These are phyloP conservation scores for Xylaria telfairii DNA, from an alignment of 495 filamentous ascomycete genomes.

Conservation along the genomic window DNA sequence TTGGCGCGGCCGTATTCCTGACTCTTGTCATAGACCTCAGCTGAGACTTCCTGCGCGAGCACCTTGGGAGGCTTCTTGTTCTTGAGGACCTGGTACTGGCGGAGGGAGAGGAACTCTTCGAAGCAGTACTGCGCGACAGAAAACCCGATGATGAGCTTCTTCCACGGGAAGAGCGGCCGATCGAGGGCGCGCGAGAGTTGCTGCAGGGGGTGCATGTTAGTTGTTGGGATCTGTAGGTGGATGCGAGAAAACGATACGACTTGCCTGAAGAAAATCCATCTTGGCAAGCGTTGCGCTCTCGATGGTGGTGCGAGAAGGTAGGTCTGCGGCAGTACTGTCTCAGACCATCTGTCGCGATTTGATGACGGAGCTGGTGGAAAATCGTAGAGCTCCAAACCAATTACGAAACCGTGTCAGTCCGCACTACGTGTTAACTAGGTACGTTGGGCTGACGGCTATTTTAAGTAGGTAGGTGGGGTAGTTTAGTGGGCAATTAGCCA, in stretches of 20 bases:
- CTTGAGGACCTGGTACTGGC: constrained; percentile 85
- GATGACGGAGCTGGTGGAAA: constrained; percentile 11
- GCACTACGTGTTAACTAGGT: neutral
- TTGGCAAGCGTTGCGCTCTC: constrained; percentile 27
- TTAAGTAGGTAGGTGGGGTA: neutral
- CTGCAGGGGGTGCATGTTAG: constrained; percentile 51
- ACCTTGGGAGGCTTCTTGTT: constrained; percentile 81
- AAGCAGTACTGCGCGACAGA: constrained; percentile 86
- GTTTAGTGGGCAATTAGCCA: neutral
- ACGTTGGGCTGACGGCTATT: neutral
- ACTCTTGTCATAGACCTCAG: constrained; percentile 92
- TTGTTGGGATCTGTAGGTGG: neutral
- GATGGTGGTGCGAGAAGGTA: neutral
- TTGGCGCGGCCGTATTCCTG: constrained; percentile 97
- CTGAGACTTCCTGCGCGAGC: constrained; percentile 81
- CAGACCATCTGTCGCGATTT: constrained; percentile 17
- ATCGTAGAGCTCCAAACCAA: neutral
- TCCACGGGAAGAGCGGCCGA: constrained; percentile 94
- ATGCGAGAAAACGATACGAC: constrained; percentile 11
- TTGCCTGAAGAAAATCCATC: constrained; percentile 62
- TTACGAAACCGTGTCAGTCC: constrained; percentile 1
- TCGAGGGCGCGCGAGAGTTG: constrained; percentile 87
- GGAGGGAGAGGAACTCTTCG: constrained; percentile 81
- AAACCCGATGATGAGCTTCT: constrained; percentile 92
- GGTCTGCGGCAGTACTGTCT: neutral